Evolutionary conservation across 352 stramenopile species (phyloP).

Genomic region (Pilasporangium apinafurcum): DNA sequence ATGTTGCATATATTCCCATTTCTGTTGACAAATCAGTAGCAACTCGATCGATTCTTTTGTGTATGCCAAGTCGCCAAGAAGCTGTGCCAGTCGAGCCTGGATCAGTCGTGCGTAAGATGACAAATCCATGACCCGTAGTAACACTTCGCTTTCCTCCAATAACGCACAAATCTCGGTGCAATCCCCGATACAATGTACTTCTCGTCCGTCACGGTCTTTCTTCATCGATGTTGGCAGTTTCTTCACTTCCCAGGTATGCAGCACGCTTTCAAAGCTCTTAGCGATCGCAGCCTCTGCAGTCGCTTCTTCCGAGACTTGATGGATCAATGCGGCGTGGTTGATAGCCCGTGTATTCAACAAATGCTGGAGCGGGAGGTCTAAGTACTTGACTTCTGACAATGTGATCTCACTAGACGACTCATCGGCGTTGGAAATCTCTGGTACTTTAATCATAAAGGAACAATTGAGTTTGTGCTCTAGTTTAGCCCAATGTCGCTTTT

Average conservation of each 20-base stretch:
- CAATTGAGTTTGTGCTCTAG: slow-evolving; percentile 66
- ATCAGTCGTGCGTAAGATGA: slow-evolving; percentile 62
- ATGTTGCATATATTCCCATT: slow-evolving; percentile 63
- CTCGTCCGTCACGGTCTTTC: slow-evolving; percentile 59
- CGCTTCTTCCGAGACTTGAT: slow-evolving; percentile 67
- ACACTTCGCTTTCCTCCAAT: slow-evolving; percentile 66
- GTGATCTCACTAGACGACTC: background rate
- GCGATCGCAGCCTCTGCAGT: slow-evolving; percentile 54
- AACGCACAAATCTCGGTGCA: slow-evolving; percentile 45
- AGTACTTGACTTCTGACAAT: slow-evolving; percentile 1
- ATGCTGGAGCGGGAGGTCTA: slow-evolving; percentile 43
- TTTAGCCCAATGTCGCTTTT: slow-evolving; percentile 65
- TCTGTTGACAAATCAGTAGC: slow-evolving; percentile 46
- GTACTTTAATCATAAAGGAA: slow-evolving; percentile 12
- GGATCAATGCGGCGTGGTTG: slow-evolving; percentile 27
- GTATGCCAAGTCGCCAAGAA: slow-evolving; percentile 33
- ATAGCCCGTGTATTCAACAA: slow-evolving; percentile 42
- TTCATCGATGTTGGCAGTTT: slow-evolving; percentile 34
- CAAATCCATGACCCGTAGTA: slow-evolving; percentile 63
- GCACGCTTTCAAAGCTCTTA: slow-evolving; percentile 49
- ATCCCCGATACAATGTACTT: slow-evolving; percentile 46
- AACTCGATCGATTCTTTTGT: slow-evolving; percentile 51
- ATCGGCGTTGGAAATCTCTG: background rate
- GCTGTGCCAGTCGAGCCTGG: slow-evolving; percentile 31
- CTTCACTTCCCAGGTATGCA: slow-evolving; percentile 48